Base-by-base conservation (phyloP, 23 red algal species). In the Gracilariopsis chorda region DNA sequence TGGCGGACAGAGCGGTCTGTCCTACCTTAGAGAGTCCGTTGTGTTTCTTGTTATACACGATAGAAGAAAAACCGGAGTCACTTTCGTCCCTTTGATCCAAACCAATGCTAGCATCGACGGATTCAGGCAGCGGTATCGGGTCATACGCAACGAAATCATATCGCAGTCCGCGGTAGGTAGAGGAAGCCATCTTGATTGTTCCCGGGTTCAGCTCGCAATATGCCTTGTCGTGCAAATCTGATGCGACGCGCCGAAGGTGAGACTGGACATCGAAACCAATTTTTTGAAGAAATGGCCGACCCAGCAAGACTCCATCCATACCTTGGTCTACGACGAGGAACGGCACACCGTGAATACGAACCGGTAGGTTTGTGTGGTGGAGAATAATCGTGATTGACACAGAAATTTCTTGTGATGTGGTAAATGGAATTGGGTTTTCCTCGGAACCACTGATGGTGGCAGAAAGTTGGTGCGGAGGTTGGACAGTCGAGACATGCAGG, bases 351-450 rank as follows among this genome's bases (percentile, higher is more conserved):
- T 28, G 71, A 48, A 77, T 20, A 9, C 71, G 71, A 42, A 77
- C 39, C 10, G 71, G 71, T 47, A 77, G 16, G 39, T 77, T 77
- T 19, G 71, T 20, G 25, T 12, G 9, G 20, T 28, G 37, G 17
- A 77, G 71, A 77, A 20, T 42, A 30, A 77, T 46, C 16, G 71
- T 46, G 28, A 77, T 77, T 17, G 71, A 77, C 14, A 77, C 20
- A 21, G 16, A 11, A 29, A 68, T 11, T 29, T 21, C 25, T 28
- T 68, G 13, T 11, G 61, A 68, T 27, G 27, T 29, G 61, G 61
- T 68, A 29, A 28, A 68, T 12, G 33, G 20, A 68, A 68, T 68
- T 28, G 61, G 61, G 25, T 68, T 68, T 68, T 68, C 61, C 33
- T 68, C 61, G 12, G 61, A 27, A 29, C 61, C 16, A 11, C 33